phyloP scores from a whole-genome alignment of 177 flowering plant genomes.

The Vitis hybrid region DNA sequence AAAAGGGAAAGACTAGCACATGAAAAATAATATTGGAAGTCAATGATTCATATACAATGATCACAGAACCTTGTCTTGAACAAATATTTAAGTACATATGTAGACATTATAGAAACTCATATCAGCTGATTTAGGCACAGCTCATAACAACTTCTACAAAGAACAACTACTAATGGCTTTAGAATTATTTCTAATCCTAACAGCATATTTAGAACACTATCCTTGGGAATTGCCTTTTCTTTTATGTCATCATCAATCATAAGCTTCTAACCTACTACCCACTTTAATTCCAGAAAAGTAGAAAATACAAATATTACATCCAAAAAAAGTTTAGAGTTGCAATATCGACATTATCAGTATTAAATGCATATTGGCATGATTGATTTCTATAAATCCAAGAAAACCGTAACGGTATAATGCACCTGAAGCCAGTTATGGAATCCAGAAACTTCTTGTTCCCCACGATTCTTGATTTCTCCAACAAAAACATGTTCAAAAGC shows the following conservation, averaged over 20 bases:
- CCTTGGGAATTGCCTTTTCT: no score
- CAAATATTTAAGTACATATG: no score
- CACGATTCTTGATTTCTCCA: conserved; percentile 84
- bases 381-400: neutral
- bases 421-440: conserved; percentile 99
- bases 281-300: no score
- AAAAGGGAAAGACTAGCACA: neutral
- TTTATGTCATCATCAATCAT: no score
- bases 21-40: no score
- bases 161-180: neutral
- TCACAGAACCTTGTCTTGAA: no score
- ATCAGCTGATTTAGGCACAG: neutral
- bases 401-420: neutral
- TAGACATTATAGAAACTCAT: neutral
- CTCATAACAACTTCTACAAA: neutral
- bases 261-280: no score
- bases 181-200: neutral
- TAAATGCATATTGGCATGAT: neutral
- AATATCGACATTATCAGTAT: neutral
- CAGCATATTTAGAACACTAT: no score
- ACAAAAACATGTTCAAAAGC: conserved; percentile 99
- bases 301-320: no score
- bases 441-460: conserved; percentile 80
- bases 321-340: no score
- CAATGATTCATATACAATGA: no score